Evolutionary conservation across 2,329 filamentous ascomycete genomes (phyloP), one percentile per base, ranked within the genome.

Genomic region (Malbranchea cinnamomea): DNA sequence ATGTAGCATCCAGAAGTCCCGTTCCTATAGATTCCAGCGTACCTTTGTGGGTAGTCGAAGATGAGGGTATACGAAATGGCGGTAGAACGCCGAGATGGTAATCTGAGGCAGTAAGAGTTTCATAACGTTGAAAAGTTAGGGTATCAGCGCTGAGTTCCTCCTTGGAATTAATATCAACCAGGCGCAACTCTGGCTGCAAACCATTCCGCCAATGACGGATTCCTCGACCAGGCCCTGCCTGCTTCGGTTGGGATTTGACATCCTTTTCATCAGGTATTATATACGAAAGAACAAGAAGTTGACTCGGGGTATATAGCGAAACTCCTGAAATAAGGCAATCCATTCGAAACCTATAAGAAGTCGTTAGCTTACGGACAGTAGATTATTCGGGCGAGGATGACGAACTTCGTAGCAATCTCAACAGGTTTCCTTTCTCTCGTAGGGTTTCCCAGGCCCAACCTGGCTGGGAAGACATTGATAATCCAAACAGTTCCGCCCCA

Each of bases 401-500:
- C 36, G 12, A 11, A 91, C 81, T 87, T 85, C 56, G 92, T 91
- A 38, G 83, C 74, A 50, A 95, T 87, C 50, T 94, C 83, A 28
- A 83, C 85, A 42, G 74, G 77, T 17, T 83, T 87, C 42, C 78
- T 68, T 26, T 71, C 75, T 46, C 67, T 74, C 47, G 83, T 77
- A 28, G 75, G 74, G 19, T 66, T 70, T 45, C 76, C 62, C 46
- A 72, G 80, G 18, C 73, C 72, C 24, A 69, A 50, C n/a, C 72
- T 71, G 9, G 79, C 79, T 4, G 81, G 74, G 48, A 85, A 78
- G 11, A 98, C 78, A 51, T 94, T 78, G 32, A 98, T 77, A 30
- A 98, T 77, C 89, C 89, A 98, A 32, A 93, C 82, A 1, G 81
- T 92, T 34, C 85, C 79, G 37, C 89, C 89, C 89, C 91, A 98